Conservation (phyloP, 2,329 filamentous ascomycete genomes). For the Orbilia blumenaviensis region DNA sequence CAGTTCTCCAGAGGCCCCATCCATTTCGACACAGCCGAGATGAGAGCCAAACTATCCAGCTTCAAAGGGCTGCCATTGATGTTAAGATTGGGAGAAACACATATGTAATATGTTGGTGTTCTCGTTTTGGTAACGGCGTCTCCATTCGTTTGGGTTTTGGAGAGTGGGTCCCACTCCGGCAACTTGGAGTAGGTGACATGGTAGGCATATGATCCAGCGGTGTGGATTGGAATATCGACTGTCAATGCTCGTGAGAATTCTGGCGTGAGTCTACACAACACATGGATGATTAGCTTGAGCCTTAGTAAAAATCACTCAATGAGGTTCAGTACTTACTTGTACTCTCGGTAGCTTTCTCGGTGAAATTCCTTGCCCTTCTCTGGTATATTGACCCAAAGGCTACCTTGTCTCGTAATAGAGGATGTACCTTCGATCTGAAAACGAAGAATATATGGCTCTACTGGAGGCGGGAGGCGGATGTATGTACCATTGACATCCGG, state of each 20-base stretch:
- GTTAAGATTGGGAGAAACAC: slow-evolving; percentile 83
- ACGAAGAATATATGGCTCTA: slow-evolving; percentile 79
- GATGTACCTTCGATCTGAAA: slow-evolving; percentile 95
- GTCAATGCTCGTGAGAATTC: slow-evolving; percentile 92
- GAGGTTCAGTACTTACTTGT: slow-evolving; percentile 70
- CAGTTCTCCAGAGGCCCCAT: slow-evolving; percentile 91
- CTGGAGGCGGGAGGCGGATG: slow-evolving; percentile 85
- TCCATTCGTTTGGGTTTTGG: slow-evolving; percentile 62
- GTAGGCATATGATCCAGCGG: slow-evolving; percentile 86
- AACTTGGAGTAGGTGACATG: slow-evolving; percentile 93
- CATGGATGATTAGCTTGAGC: slow-evolving; percentile 43
- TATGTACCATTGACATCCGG: slow-evolving; percentile 89
- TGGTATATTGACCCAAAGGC: slow-evolving; percentile 95
- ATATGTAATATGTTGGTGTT: slow-evolving; percentile 87
- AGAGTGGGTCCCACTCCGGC: slow-evolving; percentile 74
- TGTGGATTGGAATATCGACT: slow-evolving; percentile 83
- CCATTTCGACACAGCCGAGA: slow-evolving; percentile 96
- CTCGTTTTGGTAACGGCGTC: slow-evolving; percentile 68
- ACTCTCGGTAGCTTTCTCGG: slow-evolving; percentile 82
- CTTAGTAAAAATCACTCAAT: slow-evolving; percentile 23
- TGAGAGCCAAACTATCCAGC: slow-evolving; percentile 85
- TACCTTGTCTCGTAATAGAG: slow-evolving; percentile 93
- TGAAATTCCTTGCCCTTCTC: slow-evolving; percentile 77
- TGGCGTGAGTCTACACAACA: slow-evolving; percentile 75
- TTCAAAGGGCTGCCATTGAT: slow-evolving; percentile 79